A percentile compares a stretch with the other conserved stretches of the same genome.
Conservation (phyloP, 2,329 filamentous ascomycete genomes). For the Plenodomus lindquistii region DNA sequence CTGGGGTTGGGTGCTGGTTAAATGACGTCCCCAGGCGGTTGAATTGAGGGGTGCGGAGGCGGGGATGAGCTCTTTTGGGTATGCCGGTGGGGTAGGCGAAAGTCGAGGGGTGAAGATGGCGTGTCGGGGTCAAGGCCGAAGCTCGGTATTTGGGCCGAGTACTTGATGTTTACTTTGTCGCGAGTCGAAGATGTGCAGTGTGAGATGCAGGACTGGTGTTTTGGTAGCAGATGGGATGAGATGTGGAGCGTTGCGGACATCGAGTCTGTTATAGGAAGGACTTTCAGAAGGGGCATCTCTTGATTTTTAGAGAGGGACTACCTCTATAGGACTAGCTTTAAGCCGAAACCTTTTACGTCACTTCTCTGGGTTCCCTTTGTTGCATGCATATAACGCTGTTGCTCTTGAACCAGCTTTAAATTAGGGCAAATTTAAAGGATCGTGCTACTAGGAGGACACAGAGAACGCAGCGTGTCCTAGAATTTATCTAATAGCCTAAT, state of each 20-base stretch:
- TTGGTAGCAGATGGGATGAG: neutral
- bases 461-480: too few relatives aligned
- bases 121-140: neutral
- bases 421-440: too few relatives aligned
- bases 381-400: too few relatives aligned
- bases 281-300: too few relatives aligned
- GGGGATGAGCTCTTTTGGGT: neutral
- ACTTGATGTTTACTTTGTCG: neutral
- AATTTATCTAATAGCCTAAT: too few relatives aligned
- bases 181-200: neutral
- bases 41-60: constrained; percentile 4
- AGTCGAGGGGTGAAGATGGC: neutral
- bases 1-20: neutral
- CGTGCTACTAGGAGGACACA: too few relatives aligned
- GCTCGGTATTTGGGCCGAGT: neutral
- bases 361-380: too few relatives aligned
- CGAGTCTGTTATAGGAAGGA: neutral
- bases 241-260: neutral
- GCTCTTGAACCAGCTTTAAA: too few relatives aligned
- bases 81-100: neutral
- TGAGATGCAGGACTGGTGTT: neutral
- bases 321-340: too few relatives aligned
- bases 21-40: constrained; percentile 2
- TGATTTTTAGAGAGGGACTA: too few relatives aligned
- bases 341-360: too few relatives aligned